A percentile compares a stretch with the other conserved stretches of the same genome.
Conservation (phyloP, 2,329 filamentous ascomycete genomes). For the Trichoderma endophyticum region DNA sequence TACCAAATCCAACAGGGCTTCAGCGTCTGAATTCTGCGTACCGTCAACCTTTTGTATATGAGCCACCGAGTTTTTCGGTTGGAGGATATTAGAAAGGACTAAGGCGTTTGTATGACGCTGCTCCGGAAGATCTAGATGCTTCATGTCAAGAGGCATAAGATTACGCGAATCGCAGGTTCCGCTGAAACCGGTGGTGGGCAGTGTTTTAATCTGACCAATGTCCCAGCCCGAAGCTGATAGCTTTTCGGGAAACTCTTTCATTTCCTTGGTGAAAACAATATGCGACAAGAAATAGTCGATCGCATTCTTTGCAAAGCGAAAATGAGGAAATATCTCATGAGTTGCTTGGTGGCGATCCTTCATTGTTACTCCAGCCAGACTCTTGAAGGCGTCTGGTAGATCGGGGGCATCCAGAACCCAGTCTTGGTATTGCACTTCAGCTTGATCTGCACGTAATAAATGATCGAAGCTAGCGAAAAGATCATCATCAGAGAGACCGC, state of each 20-base stretch:
- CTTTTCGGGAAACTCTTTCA: conserved; percentile 61
- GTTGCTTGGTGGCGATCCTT: conserved; percentile 48
- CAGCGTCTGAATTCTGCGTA: conserved; percentile 42
- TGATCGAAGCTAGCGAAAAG: conserved; percentile 46
- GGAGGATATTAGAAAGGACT: conserved; percentile 59
- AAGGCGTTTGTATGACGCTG: conserved; percentile 65
- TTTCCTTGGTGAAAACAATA: conserved; percentile 59
- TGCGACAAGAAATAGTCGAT: conserved; percentile 62
- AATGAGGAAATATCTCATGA: conserved; percentile 47
- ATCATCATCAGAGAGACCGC: conserved; percentile 50
- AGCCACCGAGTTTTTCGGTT: conserved; percentile 50
- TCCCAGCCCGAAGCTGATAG: conserved; percentile 68
- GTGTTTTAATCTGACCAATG: conserved; percentile 44
- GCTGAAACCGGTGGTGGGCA: conserved; percentile 63
- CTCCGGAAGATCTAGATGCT: conserved; percentile 51
- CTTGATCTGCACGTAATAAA: conserved; percentile 51
- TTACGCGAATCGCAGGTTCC: conserved; percentile 63
- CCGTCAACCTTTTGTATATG: conserved; percentile 53
- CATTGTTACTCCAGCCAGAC: conserved; percentile 55
- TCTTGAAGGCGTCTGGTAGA: conserved; percentile 37
- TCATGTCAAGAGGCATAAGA: conserved; percentile 55
- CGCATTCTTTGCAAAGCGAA: conserved; percentile 50
- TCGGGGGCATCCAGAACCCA: conserved; percentile 42
- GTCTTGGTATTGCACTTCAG: conserved; percentile 46
- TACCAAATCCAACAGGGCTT: not conserved